Percentiles rank a stretch among this genome's conserved stretches.
phyloP scores from a whole-genome alignment of 2,329 filamentous ascomycete genomes.

The Pestalotiopsis fici region DNA sequence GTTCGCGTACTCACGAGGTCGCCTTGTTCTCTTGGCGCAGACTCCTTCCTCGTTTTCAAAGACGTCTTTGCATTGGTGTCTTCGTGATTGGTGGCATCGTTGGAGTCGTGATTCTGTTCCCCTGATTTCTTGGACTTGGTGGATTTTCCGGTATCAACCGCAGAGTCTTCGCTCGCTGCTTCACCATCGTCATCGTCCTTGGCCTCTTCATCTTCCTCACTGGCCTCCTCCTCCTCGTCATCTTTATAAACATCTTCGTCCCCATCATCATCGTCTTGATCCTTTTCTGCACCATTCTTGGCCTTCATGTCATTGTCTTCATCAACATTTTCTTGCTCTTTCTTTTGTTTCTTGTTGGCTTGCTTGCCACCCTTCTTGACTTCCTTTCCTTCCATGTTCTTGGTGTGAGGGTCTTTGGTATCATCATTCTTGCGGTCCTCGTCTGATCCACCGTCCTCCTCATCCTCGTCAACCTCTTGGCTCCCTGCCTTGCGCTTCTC shows the following conservation, averaged over 20 bases:
- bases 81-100: conserved; percentile 5
- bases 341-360: conserved; percentile 29
- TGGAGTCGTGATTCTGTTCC: background rate
- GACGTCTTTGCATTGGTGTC: background rate
- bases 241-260: conserved; percentile 13
- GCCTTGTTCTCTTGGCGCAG: conserved; percentile 15
- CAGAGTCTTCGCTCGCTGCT: background rate
- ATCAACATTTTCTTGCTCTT: conserved; percentile 14
- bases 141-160: background rate
- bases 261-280: conserved; percentile 20
- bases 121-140: background rate
- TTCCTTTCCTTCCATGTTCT: conserved; percentile 19
- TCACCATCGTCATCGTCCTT: background rate
- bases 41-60: conserved; percentile 12
- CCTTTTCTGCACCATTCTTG: conserved; percentile 12
- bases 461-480: conserved; percentile 9
- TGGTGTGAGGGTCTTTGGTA: conserved; percentile 13
- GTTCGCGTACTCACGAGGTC: conserved; percentile 22
- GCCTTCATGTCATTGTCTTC: conserved; percentile 9
- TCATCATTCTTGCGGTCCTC: conserved; percentile 34
- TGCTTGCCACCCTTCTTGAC: conserved; percentile 14
- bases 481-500: conserved; percentile 25
- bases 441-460: conserved; percentile 8
- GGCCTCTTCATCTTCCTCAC: conserved; percentile 10
- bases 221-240: background rate